Conservation (phyloP, 208 protist genomes). For the Crithidia fasciculata region DNA sequence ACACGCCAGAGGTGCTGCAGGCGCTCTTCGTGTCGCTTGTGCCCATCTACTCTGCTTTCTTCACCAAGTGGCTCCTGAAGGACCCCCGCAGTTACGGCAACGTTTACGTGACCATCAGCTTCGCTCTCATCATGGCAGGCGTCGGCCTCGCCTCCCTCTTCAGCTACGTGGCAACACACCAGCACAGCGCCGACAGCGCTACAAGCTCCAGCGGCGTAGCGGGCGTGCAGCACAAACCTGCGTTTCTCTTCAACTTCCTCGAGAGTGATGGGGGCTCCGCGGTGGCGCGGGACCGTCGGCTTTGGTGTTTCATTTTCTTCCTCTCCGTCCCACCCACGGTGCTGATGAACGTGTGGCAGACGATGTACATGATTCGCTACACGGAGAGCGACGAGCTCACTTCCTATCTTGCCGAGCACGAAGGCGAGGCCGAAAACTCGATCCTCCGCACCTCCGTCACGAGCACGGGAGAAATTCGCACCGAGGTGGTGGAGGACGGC, state of each 20-base stretch:
- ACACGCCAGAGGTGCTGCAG: slow-evolving; percentile 73
- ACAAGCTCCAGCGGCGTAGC: not conserved
- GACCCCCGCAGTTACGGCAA: slow-evolving; percentile 56
- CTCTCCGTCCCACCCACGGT: slow-evolving; percentile 70
- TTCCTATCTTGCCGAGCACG: slow-evolving; percentile 7
- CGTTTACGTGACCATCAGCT: slow-evolving; percentile 37
- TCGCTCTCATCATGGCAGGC: slow-evolving; percentile 46
- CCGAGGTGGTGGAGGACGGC: not conserved
- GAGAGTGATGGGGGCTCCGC: slow-evolving; percentile 2
- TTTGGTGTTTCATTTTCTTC: slow-evolving; percentile 78
- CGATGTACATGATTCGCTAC: slow-evolving; percentile 75
- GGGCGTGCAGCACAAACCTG: not conserved
- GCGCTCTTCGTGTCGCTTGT: slow-evolving; percentile 55
- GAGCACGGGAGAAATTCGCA: not conserved
- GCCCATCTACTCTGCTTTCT: slow-evolving; percentile 53
- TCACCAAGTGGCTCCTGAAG: slow-evolving; percentile 56
- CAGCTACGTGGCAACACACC: slow-evolving; percentile 18
- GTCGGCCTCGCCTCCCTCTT: slow-evolving; percentile 49
- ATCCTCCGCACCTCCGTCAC: slow-evolving; percentile 8
- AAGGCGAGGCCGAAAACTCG: slow-evolving; percentile 7
- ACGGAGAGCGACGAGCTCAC: slow-evolving; percentile 40
- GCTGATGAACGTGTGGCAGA: slow-evolving; percentile 79
- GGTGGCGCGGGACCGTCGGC: slow-evolving; percentile 14
- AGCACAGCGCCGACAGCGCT: slow-evolving; percentile 1
- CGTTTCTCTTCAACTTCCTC: slow-evolving; percentile 4